Evolutionary conservation across 495 filamentous ascomycete genomes (phyloP).

Genomic region (Penicillium malachiteum): DNA sequence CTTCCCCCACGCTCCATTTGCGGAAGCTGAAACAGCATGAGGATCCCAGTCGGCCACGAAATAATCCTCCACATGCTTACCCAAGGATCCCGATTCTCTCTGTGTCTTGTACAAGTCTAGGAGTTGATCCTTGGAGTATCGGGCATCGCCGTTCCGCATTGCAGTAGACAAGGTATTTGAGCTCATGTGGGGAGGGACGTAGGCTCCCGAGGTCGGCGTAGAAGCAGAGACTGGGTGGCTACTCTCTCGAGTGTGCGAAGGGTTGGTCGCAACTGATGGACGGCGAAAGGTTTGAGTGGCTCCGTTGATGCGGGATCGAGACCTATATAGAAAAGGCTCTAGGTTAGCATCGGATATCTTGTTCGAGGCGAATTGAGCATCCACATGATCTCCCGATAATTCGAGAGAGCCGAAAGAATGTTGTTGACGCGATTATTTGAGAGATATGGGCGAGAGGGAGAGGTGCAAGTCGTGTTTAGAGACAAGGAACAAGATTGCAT

Average conservation of each 20-base stretch:
- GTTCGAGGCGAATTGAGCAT: constrained; percentile 6
- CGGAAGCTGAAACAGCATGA: constrained; percentile 57
- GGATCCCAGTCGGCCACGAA: constrained; percentile 78
- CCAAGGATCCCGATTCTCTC: constrained; percentile 53
- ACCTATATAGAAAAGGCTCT: constrained; percentile 38
- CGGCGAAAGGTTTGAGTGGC: constrained; percentile 84
- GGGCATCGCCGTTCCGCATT: constrained; percentile 59
- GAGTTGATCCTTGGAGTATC: constrained; percentile 83
- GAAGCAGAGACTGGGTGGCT: constrained; percentile 48
- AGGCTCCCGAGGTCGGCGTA: constrained; percentile 52
- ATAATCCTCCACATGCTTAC: constrained; percentile 66
- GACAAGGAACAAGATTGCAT: constrained; percentile 24
- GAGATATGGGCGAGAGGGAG: constrained; percentile 3
- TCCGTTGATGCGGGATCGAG: constrained; percentile 71
- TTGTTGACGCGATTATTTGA: neutral
- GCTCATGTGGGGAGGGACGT: constrained; percentile 61
- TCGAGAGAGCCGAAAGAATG: neutral
- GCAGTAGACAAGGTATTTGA: constrained; percentile 46
- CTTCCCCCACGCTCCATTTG: constrained; percentile 73
- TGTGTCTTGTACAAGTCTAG: constrained; percentile 70
- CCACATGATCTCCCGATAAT: neutral
- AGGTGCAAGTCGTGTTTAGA: neutral
- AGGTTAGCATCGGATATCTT: constrained; percentile 22
- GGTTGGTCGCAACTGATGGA: constrained; percentile 67
- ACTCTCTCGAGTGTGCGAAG: constrained; percentile 50